phyloP scores from a whole-genome alignment of 805 yeast genomes.

The Millerozyma acaciae region DNA sequence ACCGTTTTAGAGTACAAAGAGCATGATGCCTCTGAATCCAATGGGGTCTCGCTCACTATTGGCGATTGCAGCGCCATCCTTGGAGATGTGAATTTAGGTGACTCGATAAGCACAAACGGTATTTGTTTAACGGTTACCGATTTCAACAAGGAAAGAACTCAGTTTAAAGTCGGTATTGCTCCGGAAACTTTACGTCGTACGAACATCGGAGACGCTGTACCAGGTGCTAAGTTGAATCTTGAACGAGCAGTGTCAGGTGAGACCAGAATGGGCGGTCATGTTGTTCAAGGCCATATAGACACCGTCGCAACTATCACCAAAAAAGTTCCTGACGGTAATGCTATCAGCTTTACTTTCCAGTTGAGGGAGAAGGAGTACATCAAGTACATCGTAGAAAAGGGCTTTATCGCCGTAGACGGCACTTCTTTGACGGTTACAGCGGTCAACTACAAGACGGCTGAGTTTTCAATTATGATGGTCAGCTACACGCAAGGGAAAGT shows the following conservation, averaged over 20 bases:
- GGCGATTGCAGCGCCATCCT: constrained; percentile 59
- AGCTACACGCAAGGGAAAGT: constrained; percentile 86
- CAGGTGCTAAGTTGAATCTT: constrained; percentile 68
- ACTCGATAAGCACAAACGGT: constrained; percentile 88
- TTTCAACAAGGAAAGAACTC: constrained; percentile 44
- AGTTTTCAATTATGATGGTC: constrained; percentile 85
- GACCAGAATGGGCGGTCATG: constrained; percentile 91
- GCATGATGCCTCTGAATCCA: constrained; percentile 48
- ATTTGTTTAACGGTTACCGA: constrained; percentile 90
- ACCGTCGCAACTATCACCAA: constrained; percentile 67
- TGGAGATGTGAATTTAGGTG: constrained; percentile 86
- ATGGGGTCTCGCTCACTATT: constrained; percentile 71
- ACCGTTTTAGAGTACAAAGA: constrained; percentile 47
- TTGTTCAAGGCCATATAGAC: constrained; percentile 97
- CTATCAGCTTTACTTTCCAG: constrained; percentile 71
- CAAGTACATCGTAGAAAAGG: constrained; percentile 87
- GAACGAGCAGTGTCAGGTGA: constrained; percentile 89
- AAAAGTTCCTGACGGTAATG: constrained; percentile 61
- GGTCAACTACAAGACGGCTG: constrained; percentile 55
- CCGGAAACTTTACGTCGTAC: constrained; percentile 88
- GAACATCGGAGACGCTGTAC: constrained; percentile 58
- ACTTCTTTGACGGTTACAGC: constrained; percentile 83
- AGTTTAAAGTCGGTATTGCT: constrained; percentile 86
- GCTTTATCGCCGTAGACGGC: constrained; percentile 91
- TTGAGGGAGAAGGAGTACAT: constrained; percentile 59